Percentiles rank a stretch among this genome's conserved stretches.
These are phyloP conservation scores for Sequoiadendron giganteum DNA, from an alignment of 75 land plant genomes.

Conservation along the genomic window DNA sequence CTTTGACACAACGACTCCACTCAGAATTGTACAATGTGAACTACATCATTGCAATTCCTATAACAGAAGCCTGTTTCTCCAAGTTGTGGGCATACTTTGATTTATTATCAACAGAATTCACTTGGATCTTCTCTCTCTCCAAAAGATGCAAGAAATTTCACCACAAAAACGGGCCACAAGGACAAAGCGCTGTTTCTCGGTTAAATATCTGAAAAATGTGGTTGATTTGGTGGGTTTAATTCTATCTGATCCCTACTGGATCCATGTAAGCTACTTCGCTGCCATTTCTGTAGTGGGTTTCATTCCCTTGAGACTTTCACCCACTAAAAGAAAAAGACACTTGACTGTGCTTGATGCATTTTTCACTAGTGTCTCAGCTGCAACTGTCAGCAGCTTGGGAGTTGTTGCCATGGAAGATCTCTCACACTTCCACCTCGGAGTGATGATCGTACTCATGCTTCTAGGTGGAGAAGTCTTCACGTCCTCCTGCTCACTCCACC, in stretches of 20 bases:
- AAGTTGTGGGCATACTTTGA: too few relatives aligned
- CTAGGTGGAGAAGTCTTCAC: constrained; percentile 67
- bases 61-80: too few relatives aligned
- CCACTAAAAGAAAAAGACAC: background rate
- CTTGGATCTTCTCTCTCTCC: too few relatives aligned
- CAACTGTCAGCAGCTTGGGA: constrained; percentile 63
- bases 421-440: constrained; percentile 40
- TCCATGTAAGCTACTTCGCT: constrained; percentile 17
- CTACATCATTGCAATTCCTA: too few relatives aligned
- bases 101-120: too few relatives aligned
- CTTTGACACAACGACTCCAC: too few relatives aligned
- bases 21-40: too few relatives aligned
- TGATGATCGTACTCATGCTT: constrained; percentile 61
- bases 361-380: constrained; percentile 69
- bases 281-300: background rate
- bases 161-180: background rate
- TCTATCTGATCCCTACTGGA: background rate
- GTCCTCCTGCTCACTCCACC: constrained; percentile 41
- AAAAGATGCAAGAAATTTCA: too few relatives aligned
- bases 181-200: background rate
- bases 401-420: constrained; percentile 63
- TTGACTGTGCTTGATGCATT: constrained; percentile 34
- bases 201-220: background rate
- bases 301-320: background rate
- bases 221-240: too few relatives aligned